Evolutionary conservation across 129 eudicot genomes (phyloP).

Genomic region (Dittrichia graveolens): DNA sequence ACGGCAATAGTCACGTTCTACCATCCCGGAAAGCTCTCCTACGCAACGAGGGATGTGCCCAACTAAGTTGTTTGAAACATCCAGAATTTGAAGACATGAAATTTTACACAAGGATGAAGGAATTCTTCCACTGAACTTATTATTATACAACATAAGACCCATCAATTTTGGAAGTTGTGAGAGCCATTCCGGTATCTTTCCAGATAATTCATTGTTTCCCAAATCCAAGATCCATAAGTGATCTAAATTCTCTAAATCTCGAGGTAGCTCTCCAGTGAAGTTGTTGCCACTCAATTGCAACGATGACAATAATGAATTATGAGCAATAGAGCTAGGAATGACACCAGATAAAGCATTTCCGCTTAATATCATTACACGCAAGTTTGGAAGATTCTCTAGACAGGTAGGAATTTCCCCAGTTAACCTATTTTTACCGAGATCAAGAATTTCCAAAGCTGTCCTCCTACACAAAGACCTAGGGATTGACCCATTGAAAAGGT

Average conservation of each 20-base stretch:
- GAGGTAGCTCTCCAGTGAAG: conserved; percentile 29
- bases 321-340: conserved; percentile 28
- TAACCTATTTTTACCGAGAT: conserved; percentile 31
- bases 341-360: conserved; percentile 18
- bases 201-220: conserved; percentile 23
- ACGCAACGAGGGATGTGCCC: conserved; percentile 35
- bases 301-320: neutral
- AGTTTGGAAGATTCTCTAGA: conserved; percentile 8
- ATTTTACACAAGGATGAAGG: conserved; percentile 27
- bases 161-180: neutral
- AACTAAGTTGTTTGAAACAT: conserved; percentile 24
- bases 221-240: conserved; percentile 10
- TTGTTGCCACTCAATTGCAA: conserved; percentile 31
- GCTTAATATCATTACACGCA: neutral
- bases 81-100: conserved; percentile 18
- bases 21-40: neutral
- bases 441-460: conserved; percentile 4
- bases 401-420: conserved; percentile 35
- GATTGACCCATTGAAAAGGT: conserved; percentile 24
- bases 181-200: conserved; percentile 9
- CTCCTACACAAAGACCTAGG: conserved; percentile 21
- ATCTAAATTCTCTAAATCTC: conserved; percentile 10
- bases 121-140: conserved; percentile 26
- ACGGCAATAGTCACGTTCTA: neutral
- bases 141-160: conserved; percentile 14